Percentiles rank a stretch among this genome's conserved stretches.
Evolutionary conservation across 345 rosid genomes (phyloP).

Genomic region (Boechera stricta): DNA sequence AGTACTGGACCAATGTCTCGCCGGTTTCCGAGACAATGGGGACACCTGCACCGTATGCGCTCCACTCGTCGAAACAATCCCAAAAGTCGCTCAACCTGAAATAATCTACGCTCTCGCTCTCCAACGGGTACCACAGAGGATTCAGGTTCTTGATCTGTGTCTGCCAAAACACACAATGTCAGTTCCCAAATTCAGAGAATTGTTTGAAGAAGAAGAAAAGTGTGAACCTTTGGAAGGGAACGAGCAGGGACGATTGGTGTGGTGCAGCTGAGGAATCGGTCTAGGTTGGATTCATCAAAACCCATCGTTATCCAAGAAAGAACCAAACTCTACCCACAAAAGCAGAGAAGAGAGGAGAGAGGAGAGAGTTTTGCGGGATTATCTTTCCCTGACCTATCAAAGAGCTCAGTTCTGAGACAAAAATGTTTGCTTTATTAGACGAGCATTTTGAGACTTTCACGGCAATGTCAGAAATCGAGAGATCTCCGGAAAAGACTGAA

Average conservation of each 20-base stretch:
- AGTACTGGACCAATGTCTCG: slow-evolving; percentile 87
- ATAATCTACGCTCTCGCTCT: slow-evolving; percentile 71
- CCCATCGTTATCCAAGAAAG: slow-evolving; percentile 20
- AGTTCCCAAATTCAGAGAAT: slow-evolving; percentile 19
- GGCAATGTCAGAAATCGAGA: slow-evolving; percentile 37
- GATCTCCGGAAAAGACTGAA: slow-evolving; percentile 22
- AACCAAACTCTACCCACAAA: slow-evolving; percentile 30
- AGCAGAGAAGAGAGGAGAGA: slow-evolving; percentile 19
- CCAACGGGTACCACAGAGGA: slow-evolving; percentile 87
- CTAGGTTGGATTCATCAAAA: slow-evolving; percentile 43
- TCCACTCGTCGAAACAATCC: slow-evolving; percentile 94
- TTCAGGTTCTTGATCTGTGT: slow-evolving; percentile 77
- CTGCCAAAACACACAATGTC: slow-evolving; percentile 47
- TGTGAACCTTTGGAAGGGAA: slow-evolving; percentile 39
- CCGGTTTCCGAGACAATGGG: slow-evolving; percentile 63
- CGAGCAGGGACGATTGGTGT: slow-evolving; percentile 38
- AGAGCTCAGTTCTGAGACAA: slow-evolving; percentile 34
- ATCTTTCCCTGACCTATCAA: slow-evolving; percentile 26
- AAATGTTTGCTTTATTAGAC: slow-evolving; percentile 30
- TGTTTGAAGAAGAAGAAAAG: background rate
- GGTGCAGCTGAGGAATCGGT: slow-evolving; percentile 39
- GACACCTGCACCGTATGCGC: slow-evolving; percentile 98
- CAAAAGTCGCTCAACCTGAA: slow-evolving; percentile 83
- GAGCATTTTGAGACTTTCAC: slow-evolving; percentile 43
- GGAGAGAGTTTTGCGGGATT: slow-evolving; percentile 35